Base-by-base conservation (phyloP, 148 eudicot genomes). In the Fallopia convolvulus region DNA sequence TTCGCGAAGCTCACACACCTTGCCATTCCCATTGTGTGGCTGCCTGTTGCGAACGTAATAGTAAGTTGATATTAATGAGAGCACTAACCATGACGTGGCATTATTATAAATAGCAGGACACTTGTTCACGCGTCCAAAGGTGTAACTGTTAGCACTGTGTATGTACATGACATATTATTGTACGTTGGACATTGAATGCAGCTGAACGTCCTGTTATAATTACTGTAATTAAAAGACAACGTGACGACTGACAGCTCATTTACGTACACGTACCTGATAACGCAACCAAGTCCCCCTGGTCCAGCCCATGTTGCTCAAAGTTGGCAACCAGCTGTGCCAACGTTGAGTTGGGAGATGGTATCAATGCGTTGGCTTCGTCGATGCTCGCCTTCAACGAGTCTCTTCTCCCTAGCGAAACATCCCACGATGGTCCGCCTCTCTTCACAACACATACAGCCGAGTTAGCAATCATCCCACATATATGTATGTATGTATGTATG, bases 391-490 rank as follows among this genome's bases (percentile, higher is more conserved):
- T 84, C 58, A 83, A 3, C 2, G 91, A 88, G 82, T 92, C 97
- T 78, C 90, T 88, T 78, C 95, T 85, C 0, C 95, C 97, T 6
- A 90, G 81, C 58, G 77, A 52, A 15, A 92, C 91, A 76, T 87
- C 74, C 97, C 97, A 92, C 55, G 81, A 32, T 1, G 90, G 97
- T n/a, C 97, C 97, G 8, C 97, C 97, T 81, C 92, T 88, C 93
- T 92, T 63, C 10, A 44, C 2, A 44, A 8, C 2, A 44, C 47
- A 44, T 9, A 8, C 47, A 8, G 11, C 47, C 11, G 7, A 44
- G 47, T 44, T 44, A 44, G 47, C 47, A 44, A 44, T 44, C 47
- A 44, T 6, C 8, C 2, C 7, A 42, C 0, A 42, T 6, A 0
- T 8, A 8, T 42, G 1, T 42, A 26, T 26, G 1, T 26, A 26